Evolutionary conservation across 495 filamentous ascomycete genomes (phyloP).

Genomic region (Pyrenula massariospora): DNA sequence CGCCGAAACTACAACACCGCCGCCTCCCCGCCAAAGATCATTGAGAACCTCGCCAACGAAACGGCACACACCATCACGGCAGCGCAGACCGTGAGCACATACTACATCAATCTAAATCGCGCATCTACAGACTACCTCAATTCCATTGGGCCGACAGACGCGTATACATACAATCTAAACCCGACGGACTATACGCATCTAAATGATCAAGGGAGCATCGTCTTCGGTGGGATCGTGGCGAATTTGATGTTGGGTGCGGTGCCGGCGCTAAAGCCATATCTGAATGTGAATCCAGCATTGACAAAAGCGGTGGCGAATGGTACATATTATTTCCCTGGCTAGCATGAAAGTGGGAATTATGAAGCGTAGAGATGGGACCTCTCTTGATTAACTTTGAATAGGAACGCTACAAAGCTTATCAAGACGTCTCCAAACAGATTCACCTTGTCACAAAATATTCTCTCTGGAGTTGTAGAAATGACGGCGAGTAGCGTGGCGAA

Average conservation of each 20-base stretch:
- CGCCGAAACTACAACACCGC: slow-evolving; percentile 23
- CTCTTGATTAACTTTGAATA: too few relatives aligned
- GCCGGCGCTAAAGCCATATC: slow-evolving; percentile 11
- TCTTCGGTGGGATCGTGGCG: slow-evolving; percentile 36
- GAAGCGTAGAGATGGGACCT: too few relatives aligned
- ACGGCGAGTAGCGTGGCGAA: too few relatives aligned
- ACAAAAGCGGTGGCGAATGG: slow-evolving; percentile 18
- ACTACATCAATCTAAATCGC: slow-evolving; percentile 30
- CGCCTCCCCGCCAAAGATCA: slow-evolving; percentile 14
- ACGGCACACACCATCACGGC: slow-evolving; percentile 24
- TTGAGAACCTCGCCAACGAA: slow-evolving; percentile 26
- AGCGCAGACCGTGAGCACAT: slow-evolving; percentile 12
- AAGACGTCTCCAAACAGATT: too few relatives aligned
- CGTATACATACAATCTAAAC: slow-evolving; percentile 25
- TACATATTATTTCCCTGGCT: slow-evolving; percentile 14
- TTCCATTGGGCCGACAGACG: slow-evolving; percentile 26
- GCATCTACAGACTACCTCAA: slow-evolving; percentile 30
- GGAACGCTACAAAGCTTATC: too few relatives aligned
- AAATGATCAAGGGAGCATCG: slow-evolving; percentile 23
- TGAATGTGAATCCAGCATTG: slow-evolving; percentile 16
- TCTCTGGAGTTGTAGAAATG: too few relatives aligned
- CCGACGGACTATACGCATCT: slow-evolving; percentile 32
- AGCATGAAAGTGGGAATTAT: too few relatives aligned
- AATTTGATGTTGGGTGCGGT: slow-evolving; percentile 19
- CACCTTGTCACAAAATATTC: too few relatives aligned